Base-by-base conservation (phyloP, 225 moss, liverwort and hornwort species). In the Pleurozium schreberi region DNA sequence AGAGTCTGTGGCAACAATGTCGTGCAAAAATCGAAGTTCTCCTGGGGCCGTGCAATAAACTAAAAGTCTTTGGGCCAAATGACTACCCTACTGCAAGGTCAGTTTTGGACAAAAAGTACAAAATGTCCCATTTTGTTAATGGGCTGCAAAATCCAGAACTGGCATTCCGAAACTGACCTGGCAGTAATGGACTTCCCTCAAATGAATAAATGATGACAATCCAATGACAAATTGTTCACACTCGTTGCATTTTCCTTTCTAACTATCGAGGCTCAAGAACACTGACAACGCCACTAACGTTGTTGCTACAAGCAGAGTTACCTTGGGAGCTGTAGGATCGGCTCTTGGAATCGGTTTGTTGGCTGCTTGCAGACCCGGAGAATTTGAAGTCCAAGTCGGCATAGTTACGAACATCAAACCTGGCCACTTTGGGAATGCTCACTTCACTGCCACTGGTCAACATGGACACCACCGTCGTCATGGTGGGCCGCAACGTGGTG, bases 401-500 rank as follows among this genome's bases (percentile, higher is more conserved):
- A 7, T 94, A 93, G 69, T 91, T 90, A 20, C 94, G 91, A 23
- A 88, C 86, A 12, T 93, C 93, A 45, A 14, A 76, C 87, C 88
- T 95, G 45, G 89, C 88, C 80, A 94, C 86, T 75, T 93, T 93
- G 36, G 93, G 93, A 70, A 92, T 69, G 36, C 31, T 68, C 34
- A 92, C 88, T 34, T 93, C 93, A 50, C 86, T 90, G 21, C 93
- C 94, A 52, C 90, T 82, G 6, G 93, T 87, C 68, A 96, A 71
- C 73, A 96, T 93, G 10, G 94, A 91, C 81, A 93, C 94, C 60
- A 96, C 95, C 6, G 89, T 76, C 23, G 92, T 92, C 96, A 96
- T 96, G 78, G 92, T 84, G n/a, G 96, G 96, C 11, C 95, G 90
- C 84, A 94, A 49, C 9, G 92, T 36, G 33, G 93, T 91, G 66